Base-by-base conservation (phyloP, 495 filamentous ascomycete species). In the Neurospora sp. region DNA sequence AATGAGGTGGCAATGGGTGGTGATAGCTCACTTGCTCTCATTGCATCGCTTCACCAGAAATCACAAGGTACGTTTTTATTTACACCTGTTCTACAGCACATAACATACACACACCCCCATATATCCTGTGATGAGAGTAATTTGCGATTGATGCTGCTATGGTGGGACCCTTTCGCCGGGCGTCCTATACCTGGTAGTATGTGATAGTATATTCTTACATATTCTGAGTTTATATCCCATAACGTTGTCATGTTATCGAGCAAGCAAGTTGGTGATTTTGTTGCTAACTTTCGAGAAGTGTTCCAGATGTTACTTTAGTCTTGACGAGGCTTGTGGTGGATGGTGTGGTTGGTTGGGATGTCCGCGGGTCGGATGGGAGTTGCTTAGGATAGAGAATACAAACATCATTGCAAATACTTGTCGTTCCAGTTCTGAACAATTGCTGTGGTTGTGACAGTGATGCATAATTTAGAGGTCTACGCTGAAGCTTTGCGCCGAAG, bases 191-290 rank as follows among this genome's bases (percentile, higher is more conserved):
- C 78, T 72, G 69, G 42, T 69, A 75, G 78, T 69, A 76, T n/a
- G 71, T 79, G 78, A 79, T 74, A 79, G 76, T 79, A 71, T 68
- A 74, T 76, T 79, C 78, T 79, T 79, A 79, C 78, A 79, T 79
- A 79, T 79, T 79, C 78, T 79, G 78, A 79, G 53, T 65, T 65
- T 65, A 65, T 65, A 65, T 35, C 14, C 27, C 12, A 1, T 17
- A 14, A 65, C 53, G 16, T 14, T 17, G 22, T 65, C 53, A 35
- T 65, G 53, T 16, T 35, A 27, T 65, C 27, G 27, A 65, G 53
- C 35, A 27, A 8, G 2, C 6, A 1, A 35, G 27, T 65, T 31
- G 6, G 6, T 35, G 27, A 65, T 35, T 27, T 2, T 8, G 12
- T 65, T 17, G 53, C 53, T 65, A 35, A 65, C 53, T 65, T 65